A percentile compares a stretch with the other conserved stretches of the same genome.
These are phyloP conservation scores for Crithidia fasciculata DNA, from an alignment of 208 protist genomes.

Conservation along the genomic window DNA sequence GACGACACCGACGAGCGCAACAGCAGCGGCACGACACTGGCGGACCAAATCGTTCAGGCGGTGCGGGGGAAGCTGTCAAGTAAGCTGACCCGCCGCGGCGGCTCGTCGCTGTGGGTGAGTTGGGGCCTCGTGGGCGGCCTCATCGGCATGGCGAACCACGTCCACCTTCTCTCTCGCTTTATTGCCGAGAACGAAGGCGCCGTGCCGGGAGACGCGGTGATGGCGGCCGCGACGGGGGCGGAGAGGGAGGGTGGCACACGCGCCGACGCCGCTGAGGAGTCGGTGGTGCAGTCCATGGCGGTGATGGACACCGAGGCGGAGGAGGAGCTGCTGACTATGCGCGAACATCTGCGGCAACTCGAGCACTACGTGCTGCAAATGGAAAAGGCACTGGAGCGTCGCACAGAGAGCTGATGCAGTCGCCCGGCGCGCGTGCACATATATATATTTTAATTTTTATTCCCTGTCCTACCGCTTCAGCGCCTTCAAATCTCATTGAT, in stretches of 20 bases:
- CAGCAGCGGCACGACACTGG: not conserved
- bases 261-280: constrained; percentile 8
- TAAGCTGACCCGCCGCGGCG: constrained; percentile 23
- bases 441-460: not conserved
- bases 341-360: constrained; percentile 38
- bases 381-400: constrained; percentile 22
- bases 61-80: constrained; percentile 14
- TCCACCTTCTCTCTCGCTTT: constrained; percentile 37
- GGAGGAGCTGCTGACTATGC: constrained; percentile 24
- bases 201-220: constrained; percentile 8
- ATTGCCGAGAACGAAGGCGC: constrained; percentile 36
- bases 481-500: too few species aligned
- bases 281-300: constrained; percentile 19
- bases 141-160: constrained; percentile 32
- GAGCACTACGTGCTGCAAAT: constrained; percentile 32
- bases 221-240: not conserved
- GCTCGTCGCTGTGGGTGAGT: constrained; percentile 21
- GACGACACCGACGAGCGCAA: not conserved
- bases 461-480: too few species aligned
- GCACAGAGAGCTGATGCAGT: not conserved
- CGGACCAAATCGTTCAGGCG: constrained; percentile 18
- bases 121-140: constrained; percentile 28
- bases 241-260: constrained; percentile 14
- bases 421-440: too few species aligned
- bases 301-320: constrained; percentile 38